Conservation (phyloP, 371 early-diverging fungal species). For the Dichotomocladium elegans region DNA sequence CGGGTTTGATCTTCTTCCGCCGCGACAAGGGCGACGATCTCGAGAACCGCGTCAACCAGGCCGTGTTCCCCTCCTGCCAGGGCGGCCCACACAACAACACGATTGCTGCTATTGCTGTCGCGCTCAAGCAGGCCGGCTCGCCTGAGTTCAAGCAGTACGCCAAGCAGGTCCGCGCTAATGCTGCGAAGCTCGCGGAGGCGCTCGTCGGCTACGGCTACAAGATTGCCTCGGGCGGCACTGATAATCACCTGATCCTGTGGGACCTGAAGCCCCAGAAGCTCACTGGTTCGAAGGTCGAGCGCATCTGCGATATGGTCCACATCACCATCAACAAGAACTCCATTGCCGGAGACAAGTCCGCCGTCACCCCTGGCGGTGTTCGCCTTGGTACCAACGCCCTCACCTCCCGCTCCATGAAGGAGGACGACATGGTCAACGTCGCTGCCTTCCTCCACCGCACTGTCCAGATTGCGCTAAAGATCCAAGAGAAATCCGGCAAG, state of each 20-base stretch:
- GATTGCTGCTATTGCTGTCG: constrained; percentile 97
- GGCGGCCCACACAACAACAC: constrained; percentile 99
- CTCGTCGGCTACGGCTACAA: constrained; percentile 81
- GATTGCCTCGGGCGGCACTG: constrained; percentile 91
- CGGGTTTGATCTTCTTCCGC: constrained; percentile 98
- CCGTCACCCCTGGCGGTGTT: constrained; percentile 86
- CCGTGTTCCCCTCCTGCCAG: constrained; percentile 98
- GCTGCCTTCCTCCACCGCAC: constrained; percentile 86
- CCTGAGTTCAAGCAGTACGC: constrained; percentile 95
- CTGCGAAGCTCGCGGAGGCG: constrained; percentile 73
- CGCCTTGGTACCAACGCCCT: constrained; percentile 89
- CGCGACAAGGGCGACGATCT: constrained; percentile 81
- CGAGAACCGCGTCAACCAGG: constrained; percentile 92
- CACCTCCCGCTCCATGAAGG: constrained; percentile 88
- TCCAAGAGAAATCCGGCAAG: constrained; percentile 79
- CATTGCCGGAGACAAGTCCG: constrained; percentile 86
- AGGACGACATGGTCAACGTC: constrained; percentile 81
- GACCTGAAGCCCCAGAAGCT: constrained; percentile 85
- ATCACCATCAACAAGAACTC: constrained; percentile 96
- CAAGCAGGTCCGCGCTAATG: constrained; percentile 90
- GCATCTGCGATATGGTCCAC: constrained; percentile 92
- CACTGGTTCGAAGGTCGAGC: constrained; percentile 89
- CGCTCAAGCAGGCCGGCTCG: constrained; percentile 91
- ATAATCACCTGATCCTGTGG: constrained; percentile 92
- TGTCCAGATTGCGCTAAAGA: constrained; percentile 84